Base-by-base conservation (phyloP, 192 early-diverging fungal species). In the Dimargaris verticillata region DNA sequence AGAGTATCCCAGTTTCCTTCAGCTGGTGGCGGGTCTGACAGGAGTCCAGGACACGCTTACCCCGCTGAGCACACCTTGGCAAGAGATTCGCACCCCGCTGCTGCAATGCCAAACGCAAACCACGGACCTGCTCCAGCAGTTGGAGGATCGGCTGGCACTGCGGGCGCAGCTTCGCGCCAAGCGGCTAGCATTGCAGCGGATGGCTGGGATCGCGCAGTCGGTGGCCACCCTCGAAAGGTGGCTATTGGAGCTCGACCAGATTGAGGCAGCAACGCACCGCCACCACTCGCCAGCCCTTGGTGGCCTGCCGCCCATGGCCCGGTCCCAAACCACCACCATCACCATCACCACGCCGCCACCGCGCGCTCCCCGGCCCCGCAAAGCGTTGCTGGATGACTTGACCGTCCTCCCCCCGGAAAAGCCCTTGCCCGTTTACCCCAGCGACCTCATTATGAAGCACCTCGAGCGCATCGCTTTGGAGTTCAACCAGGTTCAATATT, bases 401-500 rank as follows among this genome's bases (percentile, higher is more conserved):
- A 20, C n/a, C 1, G 11, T 13, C 2, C 51, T 1, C 4, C 51
- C 20, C 4, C 51, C 12, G 12, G 20, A 12, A 12, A 5, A 13
- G 3, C 22, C 12, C 2, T 5, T 5, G 25, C 24, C 17, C 51
- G 51, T 25, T 25, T 25, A 52, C 51, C 51, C 20, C 51, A 13
- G 46, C 46, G 46, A 20, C 46, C 46, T 15, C 46, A 15, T 3
- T 12, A 41, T 59, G 41, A 59, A 59, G 43, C 33, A 44, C 11
- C 25, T 59, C 5, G 57, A 59, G 38, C 57, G 57, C 2, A 59
- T 59, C 43, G 57, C 57, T 12, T n/a, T 59, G n/a, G 57, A 59
- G 25, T 59, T 22, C 38, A 59, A 44, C 43, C 57, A 44, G n/a
- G 15, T 59, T 4, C 57, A 22, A 18, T 59, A 59, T 44, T 38